These are phyloP conservation scores for Coix lacrymajobi DNA, from an alignment of 176 grass and related monocot species.

Conservation along the genomic window DNA sequence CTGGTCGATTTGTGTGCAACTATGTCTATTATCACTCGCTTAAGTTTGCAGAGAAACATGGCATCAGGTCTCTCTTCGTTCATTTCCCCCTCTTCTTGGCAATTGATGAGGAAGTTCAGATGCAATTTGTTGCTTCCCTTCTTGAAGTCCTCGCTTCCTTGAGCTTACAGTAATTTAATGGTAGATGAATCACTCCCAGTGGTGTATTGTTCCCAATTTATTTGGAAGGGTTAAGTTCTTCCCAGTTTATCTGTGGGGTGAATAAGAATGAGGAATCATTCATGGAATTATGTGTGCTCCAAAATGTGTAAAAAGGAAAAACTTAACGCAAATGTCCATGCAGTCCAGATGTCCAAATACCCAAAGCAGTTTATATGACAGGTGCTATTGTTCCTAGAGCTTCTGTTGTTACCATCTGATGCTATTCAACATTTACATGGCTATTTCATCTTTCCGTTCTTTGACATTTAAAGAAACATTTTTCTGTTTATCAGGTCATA, in stretches of 20 bases:
- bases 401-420: neutral
- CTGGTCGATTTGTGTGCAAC: conserved; percentile 82
- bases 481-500: neutral
- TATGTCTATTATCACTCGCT: conserved; percentile 88
- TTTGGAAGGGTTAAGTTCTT: neutral
- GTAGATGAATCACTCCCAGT: neutral
- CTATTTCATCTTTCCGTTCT: neutral
- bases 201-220: neutral
- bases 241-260: neutral
- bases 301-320: conserved; percentile 6
- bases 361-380: neutral
- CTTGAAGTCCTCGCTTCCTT: conserved; percentile 50
- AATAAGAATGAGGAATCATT: conserved; percentile 19
- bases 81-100: conserved; percentile 75
- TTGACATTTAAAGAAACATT: neutral
- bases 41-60: conserved; percentile 57
- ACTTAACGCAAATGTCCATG: neutral
- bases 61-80: conserved; percentile 70
- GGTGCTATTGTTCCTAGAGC: neutral
- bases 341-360: neutral
- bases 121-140: conserved; percentile 67
- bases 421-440: neutral
- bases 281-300: neutral
- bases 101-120: conserved; percentile 72
- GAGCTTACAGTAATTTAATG: conserved; percentile 8